Evolutionary conservation across 768 basidiomycete species (phyloP), one percentile per base, ranked within the genome.

Genomic region (Phylloporus sp.): DNA sequence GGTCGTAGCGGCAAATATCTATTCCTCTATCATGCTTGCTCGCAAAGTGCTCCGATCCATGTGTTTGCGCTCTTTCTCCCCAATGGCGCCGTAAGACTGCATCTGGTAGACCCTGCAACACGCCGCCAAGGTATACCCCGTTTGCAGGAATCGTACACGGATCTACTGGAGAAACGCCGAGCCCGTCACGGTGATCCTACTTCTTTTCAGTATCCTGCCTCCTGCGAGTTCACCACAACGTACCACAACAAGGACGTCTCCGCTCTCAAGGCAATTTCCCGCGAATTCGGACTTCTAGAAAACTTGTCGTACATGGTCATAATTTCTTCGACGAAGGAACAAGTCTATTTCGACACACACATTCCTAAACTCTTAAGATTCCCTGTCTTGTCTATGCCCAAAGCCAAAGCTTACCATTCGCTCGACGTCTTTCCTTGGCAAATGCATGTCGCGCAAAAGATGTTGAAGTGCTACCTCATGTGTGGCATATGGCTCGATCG

Each of bases 361-460:
- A 66, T 86, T 38, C 78, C 84, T 21, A 87, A 86, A 59, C 75
- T 93, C 14, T 62, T 75, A 9, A 86, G 84, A 59, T 95, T 95
- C 71, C 96, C 96, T 0, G 76, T 96, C 41, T 70, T 98, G 50
- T 82, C 84, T 5, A 89, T 94, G 84, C 76, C 83, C n/a, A 85
- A 81, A 69, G 75, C 82, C n/a, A 86, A 75, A 69, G 74, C 65
- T 28, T 74, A 77, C n/a, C 90, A 84, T 64, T 79, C 79, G 7
- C 73, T 87, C 18, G 88, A 90, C 47, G 77, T 87, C 34, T 87
- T 96, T 59, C 86, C 86, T 9, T 98, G 95, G 94, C 87, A 97
- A 55, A 70, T 78, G 0, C 79, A 86, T 54, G 86, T 91, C 17
- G 81, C 82, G 0, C 74, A 82, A 53, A 90, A 88, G 64, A 86